Base-by-base conservation (phyloP, 768 basidiomycete species). In the Phylloporus sp. region DNA sequence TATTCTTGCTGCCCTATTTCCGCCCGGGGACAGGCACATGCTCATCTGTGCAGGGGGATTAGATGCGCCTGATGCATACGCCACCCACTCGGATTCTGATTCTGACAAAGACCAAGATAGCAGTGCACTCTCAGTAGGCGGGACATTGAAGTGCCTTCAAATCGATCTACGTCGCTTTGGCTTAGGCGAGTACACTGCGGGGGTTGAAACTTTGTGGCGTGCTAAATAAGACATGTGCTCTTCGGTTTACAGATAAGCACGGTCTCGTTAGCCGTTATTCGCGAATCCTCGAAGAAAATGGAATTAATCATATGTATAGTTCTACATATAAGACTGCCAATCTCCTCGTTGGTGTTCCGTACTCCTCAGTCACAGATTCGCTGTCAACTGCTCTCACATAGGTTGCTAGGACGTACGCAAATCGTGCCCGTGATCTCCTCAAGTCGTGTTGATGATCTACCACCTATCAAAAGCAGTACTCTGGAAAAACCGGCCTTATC, bases 251-350 rank as follows among this genome's bases (percentile, higher is more conserved):
- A 84, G 88, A 90, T 59, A 86, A 86, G 56, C 76, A 86, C 53
- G 88, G 88, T 27, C 73, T 90, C 8, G 85, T 89, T 38, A 86
- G 80, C 61, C 78, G 81, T 31, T 87, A 86, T 60, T 86, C 87
- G 18, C 77, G 78, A 8, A 77, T 86, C 18, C 76, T 90, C 11
- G 82, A 84, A 46, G 73, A 78, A 53, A 82, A 83, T 55, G 78
- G 79, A 10, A 82, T 90, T 60, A 86, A 88, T 66, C 85, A 88
- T 60, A 84, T 90, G 78, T 90, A 89, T 60, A 84, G 81, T 47
- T 86, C 85, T 35, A 88, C 87, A n/a, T 84, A 80, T 61, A 86
- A 86, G 67, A 85, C 84, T 6, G 87, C 87, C 46, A 90, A 90
- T 64, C 64, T 90, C 26, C 69, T 89, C 56, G 86, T 89, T 55